phyloP scores from a whole-genome alignment of 192 early-diverging fungal species.

The Backusella mclennaniae region DNA sequence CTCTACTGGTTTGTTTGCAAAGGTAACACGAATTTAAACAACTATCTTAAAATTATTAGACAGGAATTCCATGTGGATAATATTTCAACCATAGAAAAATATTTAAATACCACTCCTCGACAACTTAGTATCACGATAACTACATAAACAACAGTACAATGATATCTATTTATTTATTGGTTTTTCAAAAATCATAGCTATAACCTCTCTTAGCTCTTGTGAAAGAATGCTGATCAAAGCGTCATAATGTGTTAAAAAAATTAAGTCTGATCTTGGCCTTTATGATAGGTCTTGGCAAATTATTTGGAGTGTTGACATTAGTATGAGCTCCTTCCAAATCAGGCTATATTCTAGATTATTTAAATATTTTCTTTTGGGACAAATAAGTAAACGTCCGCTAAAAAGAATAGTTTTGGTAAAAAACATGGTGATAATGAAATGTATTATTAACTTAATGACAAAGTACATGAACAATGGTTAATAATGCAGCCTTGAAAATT shows the following conservation, averaged over 20 bases:
- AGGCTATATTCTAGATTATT: conserved; percentile 3
- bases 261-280: neutral
- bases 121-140: neutral
- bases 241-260: neutral
- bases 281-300: neutral
- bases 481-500: neutral
- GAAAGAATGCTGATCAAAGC: neutral
- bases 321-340: neutral
- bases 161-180: neutral
- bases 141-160: neutral
- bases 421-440: neutral
- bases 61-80: neutral
- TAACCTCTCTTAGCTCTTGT: neutral
- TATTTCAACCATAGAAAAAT: neutral
- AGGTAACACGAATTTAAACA: neutral
- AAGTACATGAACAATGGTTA: neutral
- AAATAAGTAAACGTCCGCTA: neutral
- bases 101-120: neutral
- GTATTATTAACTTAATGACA: neutral
- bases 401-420: neutral
- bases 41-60: neutral
- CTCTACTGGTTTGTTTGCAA: neutral
- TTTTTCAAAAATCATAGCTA: neutral
- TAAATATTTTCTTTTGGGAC: neutral
- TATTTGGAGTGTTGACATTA: neutral